Conservation (phyloP, 1,139 yeast species). For the Geotrichum histeridarum region DNA sequence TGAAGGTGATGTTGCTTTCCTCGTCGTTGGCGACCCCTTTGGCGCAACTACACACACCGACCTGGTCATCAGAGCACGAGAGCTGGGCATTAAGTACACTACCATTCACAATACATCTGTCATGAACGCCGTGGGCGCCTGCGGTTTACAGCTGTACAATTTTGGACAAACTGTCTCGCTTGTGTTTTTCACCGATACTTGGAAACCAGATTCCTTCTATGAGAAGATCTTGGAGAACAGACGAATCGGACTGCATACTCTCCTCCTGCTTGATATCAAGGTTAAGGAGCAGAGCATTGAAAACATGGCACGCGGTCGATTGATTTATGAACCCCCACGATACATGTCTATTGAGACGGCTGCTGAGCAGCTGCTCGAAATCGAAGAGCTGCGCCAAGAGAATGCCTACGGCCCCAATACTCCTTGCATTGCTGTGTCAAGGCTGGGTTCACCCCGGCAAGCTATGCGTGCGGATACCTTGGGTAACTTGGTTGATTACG, state of each 20-base stretch:
- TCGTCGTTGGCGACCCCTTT: slow-evolving; percentile 96
- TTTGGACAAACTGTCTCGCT: slow-evolving; percentile 95
- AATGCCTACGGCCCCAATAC: slow-evolving; percentile 69
- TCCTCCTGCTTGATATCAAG: slow-evolving; percentile 82
- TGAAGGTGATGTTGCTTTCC: slow-evolving; percentile 72
- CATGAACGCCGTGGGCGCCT: slow-evolving; percentile 97
- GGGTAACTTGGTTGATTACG: slow-evolving; percentile 61
- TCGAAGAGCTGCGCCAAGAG: slow-evolving; percentile 71
- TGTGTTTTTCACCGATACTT: slow-evolving; percentile 87
- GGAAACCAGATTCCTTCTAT: slow-evolving; percentile 97
- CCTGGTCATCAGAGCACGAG: slow-evolving; percentile 83
- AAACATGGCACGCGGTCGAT: slow-evolving; percentile 87
- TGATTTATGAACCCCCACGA: slow-evolving; percentile 93
- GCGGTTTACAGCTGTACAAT: slow-evolving; percentile 90
- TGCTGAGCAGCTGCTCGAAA: slow-evolving; percentile 77
- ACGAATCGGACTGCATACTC: slow-evolving; percentile 82
- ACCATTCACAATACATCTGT: slow-evolving; percentile 93
- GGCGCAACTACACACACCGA: slow-evolving; percentile 99
- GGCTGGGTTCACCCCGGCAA: slow-evolving; percentile 85
- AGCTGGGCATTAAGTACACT: slow-evolving; percentile 69
- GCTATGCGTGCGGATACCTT: slow-evolving; percentile 80
- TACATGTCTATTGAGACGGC: slow-evolving; percentile 92
- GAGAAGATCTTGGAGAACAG: slow-evolving; percentile 85
- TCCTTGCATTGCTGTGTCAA: slow-evolving; percentile 88
- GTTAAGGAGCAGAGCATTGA: slow-evolving; percentile 95